phyloP scores from a whole-genome alignment of 306 rosid species.

The Castanospermum australe region DNA sequence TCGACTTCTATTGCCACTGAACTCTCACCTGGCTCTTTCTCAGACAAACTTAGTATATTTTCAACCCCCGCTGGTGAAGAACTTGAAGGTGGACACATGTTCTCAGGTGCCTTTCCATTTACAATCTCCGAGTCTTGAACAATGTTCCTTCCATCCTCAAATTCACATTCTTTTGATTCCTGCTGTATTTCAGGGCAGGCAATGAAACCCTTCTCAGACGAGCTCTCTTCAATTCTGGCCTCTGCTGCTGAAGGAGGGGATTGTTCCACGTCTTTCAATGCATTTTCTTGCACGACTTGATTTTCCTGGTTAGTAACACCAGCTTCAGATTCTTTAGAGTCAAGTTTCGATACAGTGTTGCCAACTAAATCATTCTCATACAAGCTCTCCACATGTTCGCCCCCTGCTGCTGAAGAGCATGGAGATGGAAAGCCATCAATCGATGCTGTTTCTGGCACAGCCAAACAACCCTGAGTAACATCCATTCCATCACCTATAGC shows the following conservation, averaged over 20 bases:
- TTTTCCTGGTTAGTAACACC: conserved; percentile 9
- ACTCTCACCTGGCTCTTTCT: neutral
- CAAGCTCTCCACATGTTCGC: conserved; percentile 25
- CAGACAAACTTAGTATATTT: neutral
- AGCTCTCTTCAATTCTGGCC: neutral
- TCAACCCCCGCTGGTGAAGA: neutral
- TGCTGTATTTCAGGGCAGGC: neutral
- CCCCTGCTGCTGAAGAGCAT: conserved; percentile 32
- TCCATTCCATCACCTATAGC: conserved; percentile 17
- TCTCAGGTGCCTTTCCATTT: neutral
- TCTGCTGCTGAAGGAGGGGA: conserved; percentile 3
- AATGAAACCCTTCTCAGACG: neutral
- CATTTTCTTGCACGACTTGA: conserved; percentile 17
- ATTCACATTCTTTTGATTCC: conserved; percentile 10
- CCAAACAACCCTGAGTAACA: neutral
- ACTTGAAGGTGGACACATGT: neutral
- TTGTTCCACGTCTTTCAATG: conserved; percentile 14
- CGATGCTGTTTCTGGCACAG: conserved; percentile 18
- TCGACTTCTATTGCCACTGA: conserved; percentile 17
- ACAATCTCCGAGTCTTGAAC: neutral
- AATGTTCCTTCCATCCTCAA: neutral
- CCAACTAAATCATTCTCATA: conserved; percentile 32
- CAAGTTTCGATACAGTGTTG: neutral
- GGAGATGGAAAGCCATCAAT: neutral
- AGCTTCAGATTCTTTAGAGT: conserved; percentile 29